Conservation (phyloP, 192 early-diverging fungal genomes). For the Borealophlyctis nickersoniae region DNA sequence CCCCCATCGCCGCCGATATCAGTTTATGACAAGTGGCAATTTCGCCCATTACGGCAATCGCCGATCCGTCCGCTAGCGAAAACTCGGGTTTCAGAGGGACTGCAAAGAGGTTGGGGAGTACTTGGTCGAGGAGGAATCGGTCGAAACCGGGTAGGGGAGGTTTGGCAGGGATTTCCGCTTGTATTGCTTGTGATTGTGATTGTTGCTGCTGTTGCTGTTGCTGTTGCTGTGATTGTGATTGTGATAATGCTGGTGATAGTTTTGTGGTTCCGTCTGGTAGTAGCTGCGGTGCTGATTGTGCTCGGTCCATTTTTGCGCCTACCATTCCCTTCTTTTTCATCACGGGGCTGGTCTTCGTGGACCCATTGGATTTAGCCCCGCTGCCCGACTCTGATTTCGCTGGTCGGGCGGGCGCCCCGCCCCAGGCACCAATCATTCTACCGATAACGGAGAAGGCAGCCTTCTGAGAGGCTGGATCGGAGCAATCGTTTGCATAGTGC, state of each 20-base stretch:
- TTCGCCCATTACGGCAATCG: slow-evolving; percentile 61
- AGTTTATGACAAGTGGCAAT: slow-evolving; percentile 46
- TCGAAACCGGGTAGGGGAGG: slow-evolving; percentile 59
- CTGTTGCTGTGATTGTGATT: not conserved
- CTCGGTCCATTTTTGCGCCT: not conserved
- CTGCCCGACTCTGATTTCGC: too few species aligned
- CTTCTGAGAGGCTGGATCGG: slow-evolving; percentile 61
- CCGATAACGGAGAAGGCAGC: slow-evolving; percentile 67
- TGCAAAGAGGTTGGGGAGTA: slow-evolving; percentile 74
- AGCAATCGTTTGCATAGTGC: slow-evolving; percentile 58
- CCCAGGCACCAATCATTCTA: slow-evolving; percentile 68
- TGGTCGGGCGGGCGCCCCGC: too few species aligned
- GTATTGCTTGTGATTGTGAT: too few species aligned
- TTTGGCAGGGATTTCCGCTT: slow-evolving; percentile 11
- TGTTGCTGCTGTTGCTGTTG: not conserved
- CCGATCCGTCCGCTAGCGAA: slow-evolving; percentile 71
- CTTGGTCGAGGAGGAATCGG: slow-evolving; percentile 72
- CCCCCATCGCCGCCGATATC: slow-evolving; percentile 55
- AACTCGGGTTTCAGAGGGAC: slow-evolving; percentile 73
- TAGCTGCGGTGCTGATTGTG: slow-evolving; percentile 4
- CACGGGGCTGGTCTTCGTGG: too few species aligned
- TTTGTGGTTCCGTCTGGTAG: not conserved
- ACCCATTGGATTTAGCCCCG: too few species aligned
- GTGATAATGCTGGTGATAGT: not conserved
- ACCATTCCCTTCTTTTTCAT: not conserved